These are phyloP conservation scores for Vanderwaltozyma verrucispora DNA, from an alignment of 805 yeast genomes.

Conservation along the genomic window DNA sequence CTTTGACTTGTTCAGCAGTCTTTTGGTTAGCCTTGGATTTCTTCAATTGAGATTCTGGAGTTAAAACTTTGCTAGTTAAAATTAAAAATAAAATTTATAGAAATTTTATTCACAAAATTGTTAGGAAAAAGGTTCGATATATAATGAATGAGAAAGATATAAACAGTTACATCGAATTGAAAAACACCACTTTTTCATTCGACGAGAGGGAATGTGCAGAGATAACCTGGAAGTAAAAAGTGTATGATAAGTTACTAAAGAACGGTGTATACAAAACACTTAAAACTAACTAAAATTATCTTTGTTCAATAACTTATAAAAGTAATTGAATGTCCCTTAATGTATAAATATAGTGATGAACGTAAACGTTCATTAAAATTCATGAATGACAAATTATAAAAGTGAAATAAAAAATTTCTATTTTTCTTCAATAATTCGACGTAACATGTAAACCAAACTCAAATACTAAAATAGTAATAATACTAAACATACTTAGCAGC, in stretches of 20 bases:
- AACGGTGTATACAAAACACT: conserved; percentile 6
- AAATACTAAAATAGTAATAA: not conserved
- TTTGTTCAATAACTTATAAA: conserved; percentile 15
- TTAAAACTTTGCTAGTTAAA: conserved; percentile 35
- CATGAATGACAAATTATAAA: not conserved
- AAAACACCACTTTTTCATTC: conserved; percentile 31
- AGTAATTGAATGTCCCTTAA: conserved; percentile 2
- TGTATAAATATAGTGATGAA: not conserved
- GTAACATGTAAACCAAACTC: conserved; percentile 13
- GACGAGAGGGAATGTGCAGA: conserved; percentile 31
- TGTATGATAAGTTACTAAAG: not conserved
- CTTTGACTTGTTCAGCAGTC: conserved; percentile 67
- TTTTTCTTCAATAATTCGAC: conserved; percentile 6
- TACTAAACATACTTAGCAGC: conserved; percentile 30
- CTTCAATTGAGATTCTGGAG: conserved; percentile 82
- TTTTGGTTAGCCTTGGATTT: conserved; percentile 70
- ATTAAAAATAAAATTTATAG: conserved; percentile 4
- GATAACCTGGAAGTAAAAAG: conserved; percentile 18
- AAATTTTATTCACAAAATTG: conserved; percentile 3
- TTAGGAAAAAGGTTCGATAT: conserved; percentile 6
- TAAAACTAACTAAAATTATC: conserved; percentile 13
- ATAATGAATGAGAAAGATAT: conserved; percentile 3
- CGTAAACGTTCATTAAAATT: not conserved
- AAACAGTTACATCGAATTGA: conserved; percentile 32
- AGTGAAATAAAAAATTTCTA: too few species aligned